A percentile compares a stretch with the other conserved stretches of the same genome.
Conservation (phyloP, 164 flowering plant species). For the Hamamelis virginiana region DNA sequence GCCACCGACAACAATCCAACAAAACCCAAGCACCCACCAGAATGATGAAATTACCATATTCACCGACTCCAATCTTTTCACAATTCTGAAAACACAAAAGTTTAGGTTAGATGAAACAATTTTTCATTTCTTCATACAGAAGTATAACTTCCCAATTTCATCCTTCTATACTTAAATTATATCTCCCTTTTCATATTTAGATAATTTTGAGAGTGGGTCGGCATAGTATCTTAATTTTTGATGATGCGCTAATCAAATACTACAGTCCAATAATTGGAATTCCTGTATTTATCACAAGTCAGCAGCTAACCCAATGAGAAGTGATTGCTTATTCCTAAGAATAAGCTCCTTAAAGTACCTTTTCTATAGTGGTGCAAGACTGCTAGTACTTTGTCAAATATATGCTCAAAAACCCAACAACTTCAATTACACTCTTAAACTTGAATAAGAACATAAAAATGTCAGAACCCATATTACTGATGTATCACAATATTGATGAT, state of each 20-base stretch:
- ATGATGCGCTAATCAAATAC: not conserved
- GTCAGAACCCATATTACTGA: too few species aligned
- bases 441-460: too few species aligned
- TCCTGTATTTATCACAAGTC: too few species aligned
- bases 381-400: too few species aligned
- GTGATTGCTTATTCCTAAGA: too few species aligned
- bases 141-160: not conserved
- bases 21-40: constrained; percentile 81
- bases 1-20: constrained; percentile 69
- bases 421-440: too few species aligned
- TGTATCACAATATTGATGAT: too few species aligned
- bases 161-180: not conserved
- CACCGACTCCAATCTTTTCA: constrained; percentile 50
- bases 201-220: not conserved
- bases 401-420: too few species aligned
- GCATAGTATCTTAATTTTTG: not conserved
- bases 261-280: not conserved
- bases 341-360: too few species aligned
- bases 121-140: not conserved
- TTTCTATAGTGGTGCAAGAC: too few species aligned
- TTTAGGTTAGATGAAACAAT: not conserved
- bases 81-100: constrained; percentile 34
- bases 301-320: too few species aligned
- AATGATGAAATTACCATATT: constrained; percentile 54
- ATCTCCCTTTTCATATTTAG: not conserved